Evolutionary conservation across 768 basidiomycete genomes (phyloP).

Genomic region (Holtermannia corniformis): DNA sequence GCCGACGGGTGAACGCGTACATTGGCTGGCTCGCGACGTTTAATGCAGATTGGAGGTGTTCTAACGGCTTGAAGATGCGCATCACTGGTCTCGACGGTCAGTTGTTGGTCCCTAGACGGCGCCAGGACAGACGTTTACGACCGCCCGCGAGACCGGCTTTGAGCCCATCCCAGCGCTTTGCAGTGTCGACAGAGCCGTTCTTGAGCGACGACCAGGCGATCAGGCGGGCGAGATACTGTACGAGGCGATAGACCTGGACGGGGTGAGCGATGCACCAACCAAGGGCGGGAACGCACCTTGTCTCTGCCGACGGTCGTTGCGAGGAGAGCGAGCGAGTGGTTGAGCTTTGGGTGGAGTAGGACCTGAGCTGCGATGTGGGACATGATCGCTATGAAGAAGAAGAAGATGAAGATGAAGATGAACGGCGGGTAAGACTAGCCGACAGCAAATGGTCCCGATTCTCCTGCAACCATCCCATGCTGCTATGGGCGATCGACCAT

Average conservation of each 20-base stretch:
- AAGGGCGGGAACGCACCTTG: slow-evolving; percentile 53
- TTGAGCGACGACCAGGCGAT: slow-evolving; percentile 70
- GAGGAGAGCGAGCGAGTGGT: slow-evolving; percentile 64
- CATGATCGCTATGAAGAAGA: slow-evolving; percentile 17
- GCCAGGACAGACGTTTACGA: slow-evolving; percentile 60
- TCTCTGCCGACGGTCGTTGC: slow-evolving; percentile 79
- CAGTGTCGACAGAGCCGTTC: slow-evolving; percentile 60
- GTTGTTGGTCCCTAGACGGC: no score
- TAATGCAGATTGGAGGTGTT: slow-evolving; percentile 83
- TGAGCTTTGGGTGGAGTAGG: slow-evolving; percentile 73
- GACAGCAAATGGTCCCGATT: not conserved
- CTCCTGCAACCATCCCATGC: no score
- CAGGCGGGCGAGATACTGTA: slow-evolving; percentile 85
- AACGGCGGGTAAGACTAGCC: no score
- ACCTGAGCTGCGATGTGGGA: slow-evolving; percentile 47
- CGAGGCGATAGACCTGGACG: slow-evolving; percentile 66
- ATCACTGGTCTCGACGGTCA: slow-evolving; percentile 52
- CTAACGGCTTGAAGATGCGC: slow-evolving; percentile 85
- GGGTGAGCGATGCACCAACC: not conserved
- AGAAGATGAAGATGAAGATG: not conserved
- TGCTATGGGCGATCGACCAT: no score
- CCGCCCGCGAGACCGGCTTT: slow-evolving; percentile 75
- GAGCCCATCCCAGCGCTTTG: slow-evolving; percentile 68
- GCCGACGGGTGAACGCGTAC: slow-evolving; percentile 32
- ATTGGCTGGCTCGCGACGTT: slow-evolving; percentile 48